Conservation (phyloP, 441 rosid species). For the Manihot esculenta region DNA sequence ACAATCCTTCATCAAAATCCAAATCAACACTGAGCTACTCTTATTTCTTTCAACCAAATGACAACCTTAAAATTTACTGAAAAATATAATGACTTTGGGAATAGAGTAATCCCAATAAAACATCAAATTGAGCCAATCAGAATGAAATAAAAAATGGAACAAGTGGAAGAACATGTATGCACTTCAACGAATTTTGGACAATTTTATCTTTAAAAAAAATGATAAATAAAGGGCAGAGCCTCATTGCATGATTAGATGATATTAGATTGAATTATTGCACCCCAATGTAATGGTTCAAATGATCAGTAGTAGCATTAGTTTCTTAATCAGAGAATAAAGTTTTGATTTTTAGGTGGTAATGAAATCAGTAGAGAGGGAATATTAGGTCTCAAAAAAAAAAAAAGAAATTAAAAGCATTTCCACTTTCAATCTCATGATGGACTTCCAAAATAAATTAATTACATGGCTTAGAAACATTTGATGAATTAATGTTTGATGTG, state of each 20-base stretch:
- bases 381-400: not conserved
- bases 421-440: constrained; percentile 19
- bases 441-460: constrained; percentile 4
- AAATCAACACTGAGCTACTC: no score
- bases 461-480: no score
- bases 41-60: no score
- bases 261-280: not conserved
- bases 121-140: not conserved
- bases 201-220: not conserved
- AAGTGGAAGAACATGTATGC: not conserved
- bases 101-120: not conserved
- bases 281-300: not conserved
- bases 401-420: constrained; percentile 12
- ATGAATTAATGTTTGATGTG: not conserved
- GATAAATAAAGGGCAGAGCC: not conserved
- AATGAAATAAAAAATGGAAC: not conserved
- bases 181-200: not conserved
- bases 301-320: not conserved
- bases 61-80: no score
- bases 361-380: not conserved
- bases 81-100: not conserved
- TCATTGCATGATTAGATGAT: constrained; percentile 1
- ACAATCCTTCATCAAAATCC: no score
- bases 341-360: no score
- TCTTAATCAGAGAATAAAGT: not conserved